Percentiles rank a stretch among this genome's conserved stretches.
phyloP scores from a whole-genome alignment of 768 basidiomycete genomes.

The Kondoa subrosea region DNA sequence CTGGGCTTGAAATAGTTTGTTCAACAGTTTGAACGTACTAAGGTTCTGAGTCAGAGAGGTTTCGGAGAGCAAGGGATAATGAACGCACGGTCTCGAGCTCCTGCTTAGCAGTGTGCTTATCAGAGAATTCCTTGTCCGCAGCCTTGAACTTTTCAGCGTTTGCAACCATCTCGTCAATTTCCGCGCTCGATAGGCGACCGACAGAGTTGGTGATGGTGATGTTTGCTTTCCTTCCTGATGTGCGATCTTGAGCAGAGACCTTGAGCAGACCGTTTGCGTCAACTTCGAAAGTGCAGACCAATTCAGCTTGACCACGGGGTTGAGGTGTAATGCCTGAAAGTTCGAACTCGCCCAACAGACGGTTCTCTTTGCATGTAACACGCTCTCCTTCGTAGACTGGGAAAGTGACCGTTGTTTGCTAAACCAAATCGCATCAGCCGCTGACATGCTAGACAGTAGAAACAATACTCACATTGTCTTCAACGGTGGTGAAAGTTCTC shows the following conservation, averaged over 20 bases:
- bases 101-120: constrained; percentile 92
- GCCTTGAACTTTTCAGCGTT: constrained; percentile 95
- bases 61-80: background rate
- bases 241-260: constrained; percentile 95
- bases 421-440: background rate
- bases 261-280: constrained; percentile 98
- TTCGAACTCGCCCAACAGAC: constrained; percentile 97
- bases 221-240: constrained; percentile 93
- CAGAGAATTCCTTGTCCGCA: constrained; percentile 85
- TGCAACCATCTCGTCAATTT: constrained; percentile 99
- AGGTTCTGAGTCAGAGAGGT: background rate
- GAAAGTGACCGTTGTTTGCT: constrained; percentile 69
- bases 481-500: constrained; percentile 95
- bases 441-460: no score
- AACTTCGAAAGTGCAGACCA: constrained; percentile 97
- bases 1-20: constrained; percentile 84
- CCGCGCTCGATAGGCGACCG: constrained; percentile 71
- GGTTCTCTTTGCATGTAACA: constrained; percentile 98
- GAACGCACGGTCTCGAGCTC: constrained; percentile 59
- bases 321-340: constrained; percentile 97
- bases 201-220: constrained; percentile 18
- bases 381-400: constrained; percentile 99
- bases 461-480: constrained; percentile 87
- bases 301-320: constrained; percentile 97
- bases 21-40: constrained; percentile 87